Evolutionary conservation across 192 early-diverging fungal genomes (phyloP).

Genomic region (Funneliformis geosporum): DNA sequence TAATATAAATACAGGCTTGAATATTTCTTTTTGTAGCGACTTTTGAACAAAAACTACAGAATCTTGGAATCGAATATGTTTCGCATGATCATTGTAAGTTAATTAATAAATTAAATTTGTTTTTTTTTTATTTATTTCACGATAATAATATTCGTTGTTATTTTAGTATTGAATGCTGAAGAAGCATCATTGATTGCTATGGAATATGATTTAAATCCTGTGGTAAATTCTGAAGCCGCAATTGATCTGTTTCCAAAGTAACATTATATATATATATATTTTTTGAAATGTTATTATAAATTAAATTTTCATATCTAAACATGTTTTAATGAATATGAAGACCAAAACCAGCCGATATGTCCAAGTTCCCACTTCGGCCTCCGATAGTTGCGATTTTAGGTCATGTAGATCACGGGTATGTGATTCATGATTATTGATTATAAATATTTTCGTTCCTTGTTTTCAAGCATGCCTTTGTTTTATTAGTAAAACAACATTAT

Average conservation of each 20-base stretch:
- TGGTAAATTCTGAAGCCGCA: slow-evolving; percentile 53
- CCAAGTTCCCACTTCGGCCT: slow-evolving; percentile 70
- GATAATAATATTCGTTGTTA: neutral
- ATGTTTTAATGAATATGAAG: slow-evolving; percentile 44
- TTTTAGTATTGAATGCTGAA: slow-evolving; percentile 74
- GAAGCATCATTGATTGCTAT: slow-evolving; percentile 84
- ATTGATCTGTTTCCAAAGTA: slow-evolving; percentile 64
- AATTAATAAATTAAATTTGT: neutral
- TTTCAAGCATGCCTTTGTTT: neutral
- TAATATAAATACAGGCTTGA: neutral
- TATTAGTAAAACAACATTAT: slow-evolving; percentile 90
- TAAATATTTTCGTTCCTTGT: neutral
- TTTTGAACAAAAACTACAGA: slow-evolving; percentile 70
- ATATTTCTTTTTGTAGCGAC: neutral
- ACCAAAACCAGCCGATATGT: slow-evolving; percentile 72
- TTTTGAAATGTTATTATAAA: neutral
- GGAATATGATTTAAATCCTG: slow-evolving; percentile 86
- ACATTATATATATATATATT: neutral
- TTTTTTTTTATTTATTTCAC: neutral
- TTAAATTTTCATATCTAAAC: neutral
- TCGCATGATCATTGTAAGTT: slow-evolving; percentile 40
- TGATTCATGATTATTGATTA: neutral
- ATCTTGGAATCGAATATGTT: slow-evolving; percentile 80
- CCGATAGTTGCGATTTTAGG: slow-evolving; percentile 99
- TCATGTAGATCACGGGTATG: slow-evolving; percentile 75